Evolutionary conservation across 2,329 filamentous ascomycete species (phyloP), one percentile per base, ranked within the genome.

Genomic region (Aspergillus sp.): DNA sequence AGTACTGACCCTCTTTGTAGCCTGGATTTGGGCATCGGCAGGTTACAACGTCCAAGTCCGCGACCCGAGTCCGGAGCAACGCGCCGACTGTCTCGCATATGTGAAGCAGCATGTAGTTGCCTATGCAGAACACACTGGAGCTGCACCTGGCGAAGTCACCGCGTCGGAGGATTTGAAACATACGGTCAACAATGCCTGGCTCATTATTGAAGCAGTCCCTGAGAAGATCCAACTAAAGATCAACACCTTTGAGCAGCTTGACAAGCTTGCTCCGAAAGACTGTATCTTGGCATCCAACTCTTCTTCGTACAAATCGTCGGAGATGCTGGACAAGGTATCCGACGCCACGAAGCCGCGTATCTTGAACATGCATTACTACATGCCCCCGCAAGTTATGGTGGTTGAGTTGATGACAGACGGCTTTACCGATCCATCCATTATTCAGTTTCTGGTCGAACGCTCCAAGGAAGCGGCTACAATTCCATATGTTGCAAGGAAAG

Each of bases 341-440:
- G 67, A 71, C 0, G 62, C 61, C 1, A 71, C 71, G 0, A 76
- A 72, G 52, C 45, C 43, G 2, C 67, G 76, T 0, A 65, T 80
- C 2, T 60, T 80, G 34, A 82, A 83, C 55, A 78, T 76, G 53
- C 80, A 83, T 50, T 83, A 73, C 59, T 75, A 75, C 50, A 81
- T 81, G 77, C 78, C 78, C 0, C 78, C 75, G 0, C 60, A 61
- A n/a, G 45, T 47, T 31, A 73, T 71, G 55, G 66, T 76, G 2
- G 79, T 82, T 2, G 80, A 83, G 60, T 64, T 83, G 5, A 83
- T 83, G 81, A 81, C 79, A 0, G 64, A 72, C 49, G 79, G 79
- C 0, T 57, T 69, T 19, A 83, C 81, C 0, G 56, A 71, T 9
- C 50, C 58, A 0, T 64, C 57, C 1, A 72, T 82, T 4, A 75